Conservation (phyloP, 768 basidiomycete species). For the Amanita pseudoporphyria region DNA sequence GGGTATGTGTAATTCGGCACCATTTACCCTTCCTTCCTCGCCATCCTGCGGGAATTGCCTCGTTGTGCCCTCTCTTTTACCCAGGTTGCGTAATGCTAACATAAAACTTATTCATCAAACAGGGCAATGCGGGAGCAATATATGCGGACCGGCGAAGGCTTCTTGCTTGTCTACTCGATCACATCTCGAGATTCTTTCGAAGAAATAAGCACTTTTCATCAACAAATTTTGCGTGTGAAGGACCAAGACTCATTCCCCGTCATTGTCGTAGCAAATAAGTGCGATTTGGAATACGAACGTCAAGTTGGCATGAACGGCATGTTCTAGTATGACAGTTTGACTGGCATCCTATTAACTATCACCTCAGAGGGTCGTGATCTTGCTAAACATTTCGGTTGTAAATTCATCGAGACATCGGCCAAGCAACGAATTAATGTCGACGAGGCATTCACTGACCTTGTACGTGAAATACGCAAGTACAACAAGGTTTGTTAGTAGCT, state of each 20-base stretch:
- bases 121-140: slow-evolving; percentile 99
- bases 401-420: slow-evolving; percentile 93
- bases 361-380: slow-evolving; percentile 88
- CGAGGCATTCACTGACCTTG: slow-evolving; percentile 88
- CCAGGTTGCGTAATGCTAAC: background rate
- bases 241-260: slow-evolving; percentile 94
- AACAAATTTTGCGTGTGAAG: slow-evolving; percentile 94
- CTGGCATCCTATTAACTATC: background rate
- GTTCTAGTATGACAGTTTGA: slow-evolving; percentile 12
- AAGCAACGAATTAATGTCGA: slow-evolving; percentile 97
- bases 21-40: background rate
- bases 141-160: slow-evolving; percentile 97
- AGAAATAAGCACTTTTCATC: slow-evolving; percentile 93
- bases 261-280: slow-evolving; percentile 97
- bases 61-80: background rate
- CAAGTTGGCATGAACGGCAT: slow-evolving; percentile 92
- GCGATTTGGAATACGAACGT: slow-evolving; percentile 90
- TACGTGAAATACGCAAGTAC: slow-evolving; percentile 88
- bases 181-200: slow-evolving; percentile 98
- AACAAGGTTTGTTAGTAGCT: slow-evolving; percentile 57
- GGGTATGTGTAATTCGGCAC: slow-evolving; percentile 44
- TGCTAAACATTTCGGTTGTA: slow-evolving; percentile 89
- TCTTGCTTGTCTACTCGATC: slow-evolving; percentile 95
- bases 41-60: background rate
- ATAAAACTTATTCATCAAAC: slow-evolving; percentile 1